Conservation (phyloP, 139 green algal genomes). For the Chlamydomonas sp. region DNA sequence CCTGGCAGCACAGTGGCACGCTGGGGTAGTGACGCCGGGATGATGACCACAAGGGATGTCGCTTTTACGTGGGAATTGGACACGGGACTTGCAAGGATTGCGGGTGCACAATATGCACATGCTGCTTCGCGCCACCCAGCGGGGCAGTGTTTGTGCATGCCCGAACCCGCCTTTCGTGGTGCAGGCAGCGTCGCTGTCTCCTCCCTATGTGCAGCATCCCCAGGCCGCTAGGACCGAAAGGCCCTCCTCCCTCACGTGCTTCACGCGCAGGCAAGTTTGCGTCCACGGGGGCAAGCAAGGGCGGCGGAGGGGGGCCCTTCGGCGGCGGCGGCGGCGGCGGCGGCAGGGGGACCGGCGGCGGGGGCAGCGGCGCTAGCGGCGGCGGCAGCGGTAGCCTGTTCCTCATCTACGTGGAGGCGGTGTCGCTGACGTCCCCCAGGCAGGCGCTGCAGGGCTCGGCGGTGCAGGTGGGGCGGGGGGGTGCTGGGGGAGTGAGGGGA, state of each 20-base stretch:
- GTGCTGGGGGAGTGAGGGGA: neutral
- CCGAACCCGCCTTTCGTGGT: too few species aligned
- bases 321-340: neutral
- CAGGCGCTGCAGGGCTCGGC: neutral
- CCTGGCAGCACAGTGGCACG: too few species aligned
- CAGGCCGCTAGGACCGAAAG: too few species aligned
- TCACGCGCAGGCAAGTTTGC: constrained; percentile 55
- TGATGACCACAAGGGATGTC: too few species aligned
- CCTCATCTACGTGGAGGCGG: constrained; percentile 91
- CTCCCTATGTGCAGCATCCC: too few species aligned
- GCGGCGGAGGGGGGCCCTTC: neutral
- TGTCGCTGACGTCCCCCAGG: constrained; percentile 74
- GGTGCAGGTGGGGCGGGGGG: constrained; percentile 15
- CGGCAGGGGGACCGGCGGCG: constrained; percentile 1
- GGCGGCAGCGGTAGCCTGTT: constrained; percentile 74
- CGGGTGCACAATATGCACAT: too few species aligned
- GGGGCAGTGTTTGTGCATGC: too few species aligned
- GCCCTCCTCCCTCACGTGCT: neutral
- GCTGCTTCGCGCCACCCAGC: too few species aligned
- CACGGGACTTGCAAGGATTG: too few species aligned
- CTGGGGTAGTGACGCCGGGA: too few species aligned
- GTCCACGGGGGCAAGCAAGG: constrained; percentile 20
- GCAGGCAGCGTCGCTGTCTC: too few species aligned
- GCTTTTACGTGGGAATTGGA: too few species aligned
- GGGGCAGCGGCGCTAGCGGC: neutral